Base-by-base conservation (phyloP, 768 basidiomycete species). In the Auricularia cornea region DNA sequence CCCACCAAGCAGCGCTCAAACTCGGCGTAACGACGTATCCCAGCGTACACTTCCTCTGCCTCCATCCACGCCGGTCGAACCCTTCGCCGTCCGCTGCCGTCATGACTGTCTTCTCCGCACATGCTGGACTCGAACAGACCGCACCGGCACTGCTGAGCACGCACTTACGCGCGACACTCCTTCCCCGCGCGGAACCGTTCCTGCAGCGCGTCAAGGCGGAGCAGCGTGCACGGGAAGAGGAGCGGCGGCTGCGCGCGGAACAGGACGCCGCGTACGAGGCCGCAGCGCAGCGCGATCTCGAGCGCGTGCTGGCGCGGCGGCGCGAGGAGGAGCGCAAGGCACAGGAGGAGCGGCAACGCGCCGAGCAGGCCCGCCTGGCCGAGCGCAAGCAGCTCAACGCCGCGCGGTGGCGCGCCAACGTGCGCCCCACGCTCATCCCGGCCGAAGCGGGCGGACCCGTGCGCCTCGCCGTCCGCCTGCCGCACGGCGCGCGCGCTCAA, bases 1-100 rank as follows among this genome's bases (percentile, higher is more conserved):
- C 91, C 3, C 94, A 93, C 83, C 83, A 86, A 71, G 89, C 77
- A 31, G 78, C 85, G 14, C 83, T 88, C 70, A 91, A 90, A 71
- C 77, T 98, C 1, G 86, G 91, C 70, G 88, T 88, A 2, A 94
- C 94, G 1, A 93, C 94, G 0, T 97, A 90, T 69, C 97, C 96
- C 0, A 95, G 95, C 65, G 80, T 99, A 59, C 91, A 92, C 1
- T 99, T 98, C 73, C 73, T 97, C 59, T 88, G 94, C 1, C 83
- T 97, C 59, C 92, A 98, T 70, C 87, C 92, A 0, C 83, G 83
- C 20, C 52, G 59, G 23, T 62, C 60, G 6, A 20, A 52, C 28
- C 83, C 84, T 32, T 78, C 73, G 26, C 72, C 71, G 2, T 66
- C 79, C 4, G 66, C 76, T 0, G 63, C 89, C 0, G 74, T 80